These are phyloP conservation scores for Panellus pusillus DNA, from an alignment of 768 basidiomycete species.

Conservation along the genomic window DNA sequence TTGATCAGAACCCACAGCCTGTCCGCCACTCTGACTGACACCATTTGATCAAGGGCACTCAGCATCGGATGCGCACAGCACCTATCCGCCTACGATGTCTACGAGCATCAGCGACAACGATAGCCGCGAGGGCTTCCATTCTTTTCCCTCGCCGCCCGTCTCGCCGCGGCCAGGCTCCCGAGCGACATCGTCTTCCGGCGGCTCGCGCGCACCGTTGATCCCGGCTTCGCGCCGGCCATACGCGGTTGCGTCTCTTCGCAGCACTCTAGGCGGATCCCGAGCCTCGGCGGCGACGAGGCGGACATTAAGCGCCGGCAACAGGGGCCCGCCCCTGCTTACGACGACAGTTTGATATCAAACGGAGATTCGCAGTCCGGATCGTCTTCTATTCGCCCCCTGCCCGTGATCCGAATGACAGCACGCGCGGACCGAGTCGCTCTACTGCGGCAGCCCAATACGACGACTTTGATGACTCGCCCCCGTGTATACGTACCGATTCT, in stretches of 20 bases:
- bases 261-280: slow-evolving; percentile 12
- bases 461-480: slow-evolving; percentile 6
- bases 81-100: slow-evolving; percentile 11
- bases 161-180: slow-evolving; percentile 13
- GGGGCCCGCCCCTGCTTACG: slow-evolving; percentile 5
- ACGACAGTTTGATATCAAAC: slow-evolving; percentile 5
- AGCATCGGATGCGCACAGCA: not conserved
- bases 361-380: slow-evolving; percentile 2
- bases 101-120: not conserved
- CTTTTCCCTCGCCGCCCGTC: slow-evolving; percentile 14
- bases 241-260: slow-evolving; percentile 14
- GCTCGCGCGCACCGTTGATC: not conserved
- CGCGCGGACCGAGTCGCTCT: not conserved
- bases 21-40: not conserved
- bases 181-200: not conserved
- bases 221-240: slow-evolving; percentile 1
- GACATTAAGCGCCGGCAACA: slow-evolving; percentile 20
- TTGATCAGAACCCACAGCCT: too few species aligned
- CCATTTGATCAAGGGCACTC: slow-evolving; percentile 2
- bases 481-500: slow-evolving; percentile 6
- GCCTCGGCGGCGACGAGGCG: slow-evolving; percentile 16
- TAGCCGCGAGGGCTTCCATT: not conserved
- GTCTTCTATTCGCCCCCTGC: slow-evolving; percentile 17
- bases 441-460: not conserved
- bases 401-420: slow-evolving; percentile 6